phyloP scores from a whole-genome alignment of 768 basidiomycete species.

The Boletus patriciae region DNA sequence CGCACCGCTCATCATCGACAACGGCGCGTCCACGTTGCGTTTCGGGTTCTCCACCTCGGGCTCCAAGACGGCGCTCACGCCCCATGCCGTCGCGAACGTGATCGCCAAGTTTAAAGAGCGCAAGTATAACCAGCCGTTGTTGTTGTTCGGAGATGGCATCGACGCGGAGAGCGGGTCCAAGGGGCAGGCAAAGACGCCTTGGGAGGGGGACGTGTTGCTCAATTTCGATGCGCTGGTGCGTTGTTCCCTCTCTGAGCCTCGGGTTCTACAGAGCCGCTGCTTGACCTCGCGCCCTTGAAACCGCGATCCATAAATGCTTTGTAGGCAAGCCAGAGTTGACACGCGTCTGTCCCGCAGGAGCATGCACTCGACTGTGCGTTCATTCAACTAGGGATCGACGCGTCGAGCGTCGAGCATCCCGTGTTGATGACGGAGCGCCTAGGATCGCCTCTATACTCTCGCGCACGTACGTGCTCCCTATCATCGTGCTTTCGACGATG shows the following conservation, averaged over 20 bases:
- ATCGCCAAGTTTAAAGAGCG: constrained; percentile 90
- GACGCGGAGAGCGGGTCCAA: constrained; percentile 85
- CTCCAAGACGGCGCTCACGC: constrained; percentile 28
- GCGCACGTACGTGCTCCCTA: constrained; percentile 60
- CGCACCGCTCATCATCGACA: constrained; percentile 83
- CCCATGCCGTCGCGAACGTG: constrained; percentile 65
- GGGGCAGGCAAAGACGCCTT: constrained; percentile 76
- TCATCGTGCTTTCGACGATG: neutral
- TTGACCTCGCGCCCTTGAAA: too few species aligned
- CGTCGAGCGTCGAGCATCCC: constrained; percentile 76
- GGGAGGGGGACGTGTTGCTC: constrained; percentile 91
- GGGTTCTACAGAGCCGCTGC: neutral
- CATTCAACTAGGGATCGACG: constrained; percentile 80
- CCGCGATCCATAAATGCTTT: too few species aligned
- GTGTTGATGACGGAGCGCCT: constrained; percentile 93
- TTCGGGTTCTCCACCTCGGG: constrained; percentile 76
- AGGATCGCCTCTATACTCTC: constrained; percentile 83
- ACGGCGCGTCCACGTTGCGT: constrained; percentile 78
- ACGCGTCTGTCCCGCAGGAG: constrained; percentile 60
- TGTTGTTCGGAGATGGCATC: constrained; percentile 86
- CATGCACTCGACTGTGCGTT: constrained; percentile 92
- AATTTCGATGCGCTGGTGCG: constrained; percentile 93
- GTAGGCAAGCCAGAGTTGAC: too few species aligned
- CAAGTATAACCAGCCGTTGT: constrained; percentile 73
- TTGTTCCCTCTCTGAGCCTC: constrained; percentile 10